A percentile compares a stretch with the other conserved stretches of the same genome.
Conservation (phyloP, 495 filamentous ascomycete genomes). For the Melanomma pulvis-pyrius region DNA sequence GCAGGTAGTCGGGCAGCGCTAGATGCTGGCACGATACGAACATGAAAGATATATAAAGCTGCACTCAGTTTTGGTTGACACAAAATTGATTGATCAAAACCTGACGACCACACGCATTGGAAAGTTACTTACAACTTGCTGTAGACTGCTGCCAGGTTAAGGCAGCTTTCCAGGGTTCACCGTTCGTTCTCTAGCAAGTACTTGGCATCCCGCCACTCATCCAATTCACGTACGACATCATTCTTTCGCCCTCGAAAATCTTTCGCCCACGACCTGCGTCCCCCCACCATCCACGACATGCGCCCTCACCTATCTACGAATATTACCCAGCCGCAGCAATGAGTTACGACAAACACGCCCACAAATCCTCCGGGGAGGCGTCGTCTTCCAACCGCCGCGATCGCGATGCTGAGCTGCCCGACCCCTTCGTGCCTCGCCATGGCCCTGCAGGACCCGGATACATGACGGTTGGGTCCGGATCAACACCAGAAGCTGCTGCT, state of each 20-base stretch:
- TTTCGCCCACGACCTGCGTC: not conserved
- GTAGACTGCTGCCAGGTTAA: not conserved
- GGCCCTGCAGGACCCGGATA: slow-evolving; percentile 59
- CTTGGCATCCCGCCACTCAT: slow-evolving; percentile 15
- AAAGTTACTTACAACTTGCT: not conserved
- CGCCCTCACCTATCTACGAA: slow-evolving; percentile 2
- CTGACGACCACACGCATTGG: not conserved
- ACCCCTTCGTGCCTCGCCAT: slow-evolving; percentile 23
- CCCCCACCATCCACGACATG: slow-evolving; percentile 24
- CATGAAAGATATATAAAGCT: not conserved
- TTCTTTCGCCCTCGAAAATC: not conserved
- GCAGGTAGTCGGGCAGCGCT: slow-evolving; percentile 1
- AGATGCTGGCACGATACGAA: not conserved
- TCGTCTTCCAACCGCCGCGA: slow-evolving; percentile 31
- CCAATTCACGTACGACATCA: slow-evolving; percentile 28
- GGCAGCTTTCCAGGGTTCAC: no score
- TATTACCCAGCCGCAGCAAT: slow-evolving; percentile 49
- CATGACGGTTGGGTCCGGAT: slow-evolving; percentile 85
- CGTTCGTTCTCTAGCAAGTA: not conserved
- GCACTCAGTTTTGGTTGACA: not conserved
- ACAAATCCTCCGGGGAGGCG: slow-evolving; percentile 45
- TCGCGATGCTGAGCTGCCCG: slow-evolving; percentile 14
- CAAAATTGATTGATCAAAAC: not conserved
- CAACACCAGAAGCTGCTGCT: slow-evolving; percentile 72
- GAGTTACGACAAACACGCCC: slow-evolving; percentile 68